These are phyloP conservation scores for Amesomyces nigricolor DNA, from an alignment of 2,329 filamentous ascomycete species.

Conservation along the genomic window DNA sequence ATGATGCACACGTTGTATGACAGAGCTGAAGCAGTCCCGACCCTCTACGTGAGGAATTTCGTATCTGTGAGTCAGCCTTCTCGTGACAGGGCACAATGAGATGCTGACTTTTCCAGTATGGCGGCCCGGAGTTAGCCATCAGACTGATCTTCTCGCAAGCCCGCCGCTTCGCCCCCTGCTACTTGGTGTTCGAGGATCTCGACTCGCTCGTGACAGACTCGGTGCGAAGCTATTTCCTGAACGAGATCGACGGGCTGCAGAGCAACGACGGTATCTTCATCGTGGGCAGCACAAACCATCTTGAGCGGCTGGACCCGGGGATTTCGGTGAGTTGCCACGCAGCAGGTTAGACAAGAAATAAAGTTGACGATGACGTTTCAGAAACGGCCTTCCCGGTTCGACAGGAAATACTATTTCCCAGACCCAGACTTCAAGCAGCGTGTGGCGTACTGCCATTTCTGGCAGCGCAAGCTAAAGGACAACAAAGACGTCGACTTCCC, in stretches of 20 bases:
- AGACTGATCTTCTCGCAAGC: slow-evolving; percentile 53
- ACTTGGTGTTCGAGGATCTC: slow-evolving; percentile 67
- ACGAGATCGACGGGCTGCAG: slow-evolving; percentile 65
- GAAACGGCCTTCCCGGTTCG: slow-evolving; percentile 62
- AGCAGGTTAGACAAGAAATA: too few relatives aligned
- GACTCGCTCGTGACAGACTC: slow-evolving; percentile 58
- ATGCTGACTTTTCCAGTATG: slow-evolving; percentile 31
- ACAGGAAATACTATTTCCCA: slow-evolving; percentile 61
- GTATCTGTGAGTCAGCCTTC: slow-evolving; percentile 30
- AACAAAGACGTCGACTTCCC: slow-evolving; percentile 58
- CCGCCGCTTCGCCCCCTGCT: slow-evolving; percentile 58
- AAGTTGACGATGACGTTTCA: slow-evolving; percentile 15
- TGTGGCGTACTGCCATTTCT: slow-evolving; percentile 56
- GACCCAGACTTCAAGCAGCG: slow-evolving; percentile 51
- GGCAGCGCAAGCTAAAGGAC: slow-evolving; percentile 50
- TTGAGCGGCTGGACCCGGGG: slow-evolving; percentile 62
- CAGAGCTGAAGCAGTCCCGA: slow-evolving; percentile 48
- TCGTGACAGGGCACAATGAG: not conserved
- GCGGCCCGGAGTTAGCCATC: slow-evolving; percentile 53
- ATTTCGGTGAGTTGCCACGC: slow-evolving; percentile 41
- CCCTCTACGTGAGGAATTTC: slow-evolving; percentile 56
- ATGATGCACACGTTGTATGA: slow-evolving; percentile 59
- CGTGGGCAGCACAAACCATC: slow-evolving; percentile 59
- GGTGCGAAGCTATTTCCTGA: slow-evolving; percentile 64
- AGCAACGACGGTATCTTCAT: slow-evolving; percentile 68